These are phyloP conservation scores for Telfairia occidentalis DNA, from an alignment of 331 rosid species.

Conservation along the genomic window DNA sequence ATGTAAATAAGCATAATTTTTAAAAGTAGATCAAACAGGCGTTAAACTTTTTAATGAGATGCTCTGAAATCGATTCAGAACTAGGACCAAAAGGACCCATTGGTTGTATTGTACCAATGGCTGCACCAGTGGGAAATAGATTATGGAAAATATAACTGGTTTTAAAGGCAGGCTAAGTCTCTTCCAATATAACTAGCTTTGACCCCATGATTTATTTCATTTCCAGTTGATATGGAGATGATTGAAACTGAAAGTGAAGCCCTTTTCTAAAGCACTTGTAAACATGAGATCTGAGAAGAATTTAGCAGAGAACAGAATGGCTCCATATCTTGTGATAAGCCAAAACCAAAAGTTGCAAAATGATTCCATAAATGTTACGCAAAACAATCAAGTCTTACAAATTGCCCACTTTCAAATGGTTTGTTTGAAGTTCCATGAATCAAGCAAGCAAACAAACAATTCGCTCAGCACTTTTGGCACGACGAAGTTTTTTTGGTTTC, in stretches of 20 bases:
- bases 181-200: neutral
- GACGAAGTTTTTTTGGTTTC: neutral
- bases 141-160: neutral
- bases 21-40: neutral
- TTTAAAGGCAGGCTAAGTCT: neutral
- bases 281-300: neutral
- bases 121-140: no score
- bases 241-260: neutral
- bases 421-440: constrained; percentile 1
- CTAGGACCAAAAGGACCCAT: neutral
- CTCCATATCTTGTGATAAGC: neutral
- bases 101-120: no score
- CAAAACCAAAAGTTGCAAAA: neutral
- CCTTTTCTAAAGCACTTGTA: neutral
- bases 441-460: neutral
- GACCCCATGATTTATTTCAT: neutral
- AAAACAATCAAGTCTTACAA: no score
- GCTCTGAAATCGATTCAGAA: neutral
- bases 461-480: neutral
- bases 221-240: neutral
- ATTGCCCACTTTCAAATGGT: neutral
- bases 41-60: neutral
- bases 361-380: neutral
- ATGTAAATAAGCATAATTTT: neutral
- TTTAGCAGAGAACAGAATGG: neutral